Evolutionary conservation across 768 basidiomycete genomes (phyloP), one percentile per base, ranked within the genome.

Genomic region (Pulveroboletus sp.): DNA sequence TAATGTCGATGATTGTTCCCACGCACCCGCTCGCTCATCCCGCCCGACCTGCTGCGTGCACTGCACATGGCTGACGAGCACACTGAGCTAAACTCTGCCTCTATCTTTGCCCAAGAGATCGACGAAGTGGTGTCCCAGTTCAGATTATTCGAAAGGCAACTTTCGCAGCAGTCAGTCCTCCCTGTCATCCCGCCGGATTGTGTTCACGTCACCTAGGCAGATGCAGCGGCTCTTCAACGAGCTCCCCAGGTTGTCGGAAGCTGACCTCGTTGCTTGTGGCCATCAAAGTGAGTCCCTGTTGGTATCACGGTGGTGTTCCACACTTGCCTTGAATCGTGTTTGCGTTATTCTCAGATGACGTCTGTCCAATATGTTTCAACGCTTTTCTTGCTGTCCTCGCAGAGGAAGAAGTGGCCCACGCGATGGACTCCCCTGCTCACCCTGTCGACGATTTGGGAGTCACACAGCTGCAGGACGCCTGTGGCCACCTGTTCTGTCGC

Each of bases 381-480:
- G 71, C 85, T 0, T 83, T 83, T 58, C 72, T 77, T n/a, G 79
- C 85, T 10, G 70, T 85, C 15, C 64, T 91, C 21, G 78, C 86
- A 1, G 85, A 90, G 56, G 86, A 89, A 61, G 88, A 92, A 66
- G 76, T 76, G 44, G 85, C 86, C 0, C 59, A 70, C 21, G 89
- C 75, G 7, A 85, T 90, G 83, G 87, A 90, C 59, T 86, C 87
- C 2, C 86, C 88, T 5, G 85, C 87, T 8, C 77, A 85, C 52
- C 77, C 86, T 14, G 56, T 73, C n/a, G 83, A 88, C 54, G 76
- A 81, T 33, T 66, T 86, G 1, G 89, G 89, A 3, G 80, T 90
- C 18, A 87, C 86, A 18, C 77, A 72, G 56, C 68, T 92, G 8
- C 70, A 49, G 62, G 76, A 58, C 49, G 74, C 57, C 68, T 80